These are phyloP conservation scores for Cladophialophora yegresii DNA, from an alignment of 2,329 filamentous ascomycete species.

Conservation along the genomic window DNA sequence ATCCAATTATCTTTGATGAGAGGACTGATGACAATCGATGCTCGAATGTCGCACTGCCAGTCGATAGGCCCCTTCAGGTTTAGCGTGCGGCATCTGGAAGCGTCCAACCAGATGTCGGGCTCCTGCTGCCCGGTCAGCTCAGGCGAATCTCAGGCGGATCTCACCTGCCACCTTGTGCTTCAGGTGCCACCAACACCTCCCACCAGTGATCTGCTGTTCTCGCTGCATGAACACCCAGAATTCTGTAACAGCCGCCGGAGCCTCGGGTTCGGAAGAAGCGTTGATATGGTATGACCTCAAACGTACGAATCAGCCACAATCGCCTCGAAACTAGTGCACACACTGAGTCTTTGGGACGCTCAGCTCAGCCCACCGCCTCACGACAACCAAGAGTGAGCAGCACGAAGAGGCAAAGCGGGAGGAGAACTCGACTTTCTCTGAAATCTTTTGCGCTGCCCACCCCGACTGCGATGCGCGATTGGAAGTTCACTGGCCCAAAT, in stretches of 20 bases:
- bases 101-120: neutral
- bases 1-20: neutral
- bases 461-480: neutral
- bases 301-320: constrained; percentile 12
- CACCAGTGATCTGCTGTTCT: neutral
- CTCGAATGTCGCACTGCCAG: neutral
- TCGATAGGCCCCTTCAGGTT: neutral
- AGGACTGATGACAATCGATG: neutral
- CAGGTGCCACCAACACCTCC: neutral
- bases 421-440: neutral
- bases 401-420: neutral
- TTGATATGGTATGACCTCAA: neutral
- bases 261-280: neutral
- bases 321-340: neutral
- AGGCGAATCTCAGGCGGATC: neutral
- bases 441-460: neutral
- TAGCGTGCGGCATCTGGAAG: neutral
- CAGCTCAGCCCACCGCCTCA: neutral
- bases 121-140: neutral
- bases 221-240: neutral
- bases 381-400: neutral
- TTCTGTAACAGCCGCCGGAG: neutral
- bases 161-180: no score
- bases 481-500: neutral
- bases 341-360: neutral